A percentile compares a stretch with the other conserved stretches of the same genome.
These are phyloP conservation scores for Pseudoturritis turrita DNA, from an alignment of 345 rosid species.

Conservation along the genomic window DNA sequence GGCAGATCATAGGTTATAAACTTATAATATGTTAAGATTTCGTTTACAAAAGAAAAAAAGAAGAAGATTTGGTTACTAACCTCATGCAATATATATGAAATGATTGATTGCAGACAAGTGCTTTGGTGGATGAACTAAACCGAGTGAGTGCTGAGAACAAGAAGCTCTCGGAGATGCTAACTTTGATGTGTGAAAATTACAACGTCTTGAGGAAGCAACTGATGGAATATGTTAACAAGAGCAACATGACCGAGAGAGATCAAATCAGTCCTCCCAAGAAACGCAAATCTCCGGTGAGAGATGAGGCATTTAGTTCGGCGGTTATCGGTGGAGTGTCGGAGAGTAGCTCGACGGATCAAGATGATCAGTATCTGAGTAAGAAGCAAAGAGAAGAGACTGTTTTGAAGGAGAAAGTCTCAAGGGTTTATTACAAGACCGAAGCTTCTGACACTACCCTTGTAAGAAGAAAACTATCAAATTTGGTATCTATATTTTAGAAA, in stretches of 20 bases:
- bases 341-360: slow-evolving; percentile 90
- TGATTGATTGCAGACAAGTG: slow-evolving; percentile 21
- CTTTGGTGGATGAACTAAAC: slow-evolving; percentile 71
- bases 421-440: slow-evolving; percentile 56
- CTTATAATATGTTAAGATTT: not conserved
- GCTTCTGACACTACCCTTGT: slow-evolving; percentile 76
- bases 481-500: not conserved
- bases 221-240: slow-evolving; percentile 51
- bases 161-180: slow-evolving; percentile 77
- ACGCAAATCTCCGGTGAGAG: slow-evolving; percentile 61
- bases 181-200: slow-evolving; percentile 73
- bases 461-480: slow-evolving; percentile 25
- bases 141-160: slow-evolving; percentile 81
- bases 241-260: slow-evolving; percentile 40
- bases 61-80: slow-evolving; percentile 8
- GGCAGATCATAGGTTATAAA: not conserved
- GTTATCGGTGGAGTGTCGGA: slow-evolving; percentile 55
- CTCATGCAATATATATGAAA: not conserved
- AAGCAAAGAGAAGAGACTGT: slow-evolving; percentile 67
- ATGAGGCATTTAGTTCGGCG: slow-evolving; percentile 19
- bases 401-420: slow-evolving; percentile 65
- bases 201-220: slow-evolving; percentile 58
- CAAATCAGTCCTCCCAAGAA: slow-evolving; percentile 54
- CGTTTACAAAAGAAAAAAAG: too few relatives aligned
- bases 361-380: slow-evolving; percentile 64